Percentiles rank a stretch among this genome's conserved stretches.
These are phyloP conservation scores for Flueggea neowawraea DNA, from an alignment of 441 rosid genomes.

Conservation along the genomic window DNA sequence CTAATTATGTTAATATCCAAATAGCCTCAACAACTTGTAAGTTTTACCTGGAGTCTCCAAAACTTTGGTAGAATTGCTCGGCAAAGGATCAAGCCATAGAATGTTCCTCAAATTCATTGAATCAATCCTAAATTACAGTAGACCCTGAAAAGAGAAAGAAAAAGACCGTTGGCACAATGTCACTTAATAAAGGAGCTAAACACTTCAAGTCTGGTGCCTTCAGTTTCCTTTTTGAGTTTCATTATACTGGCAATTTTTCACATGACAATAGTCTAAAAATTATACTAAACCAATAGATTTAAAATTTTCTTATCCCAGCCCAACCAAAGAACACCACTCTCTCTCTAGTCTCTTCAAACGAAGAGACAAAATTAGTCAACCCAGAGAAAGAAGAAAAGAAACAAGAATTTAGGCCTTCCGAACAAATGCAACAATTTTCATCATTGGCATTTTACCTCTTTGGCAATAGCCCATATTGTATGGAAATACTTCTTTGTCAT, in stretches of 20 bases:
- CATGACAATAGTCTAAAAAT: no score
- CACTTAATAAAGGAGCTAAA: background rate
- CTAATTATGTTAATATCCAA: no score
- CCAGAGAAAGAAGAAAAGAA: no score
- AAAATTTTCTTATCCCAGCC: no score
- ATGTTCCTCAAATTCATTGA: conserved; percentile 85
- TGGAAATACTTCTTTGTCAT: conserved; percentile 62
- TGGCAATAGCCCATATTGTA: conserved; percentile 86
- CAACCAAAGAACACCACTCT: no score
- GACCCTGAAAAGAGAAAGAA: conserved; percentile 47
- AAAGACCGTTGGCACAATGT: background rate
- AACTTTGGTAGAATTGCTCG: conserved; percentile 43
- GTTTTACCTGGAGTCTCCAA: conserved; percentile 78
- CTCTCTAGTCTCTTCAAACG: no score
- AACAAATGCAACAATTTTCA: background rate
- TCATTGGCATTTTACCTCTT: conserved; percentile 37
- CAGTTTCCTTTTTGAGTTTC: no score
- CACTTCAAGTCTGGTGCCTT: no score
- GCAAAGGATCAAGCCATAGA: conserved; percentile 91
- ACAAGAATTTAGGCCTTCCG: background rate
- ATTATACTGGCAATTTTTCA: no score
- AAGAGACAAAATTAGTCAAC: no score
- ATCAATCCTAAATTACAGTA: conserved; percentile 51
- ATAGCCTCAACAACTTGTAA: background rate
- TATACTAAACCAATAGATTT: no score